Evolutionary conservation across 1,284 basidiomycete species (phyloP).

Genomic region (Ceratobasidium sp.): DNA sequence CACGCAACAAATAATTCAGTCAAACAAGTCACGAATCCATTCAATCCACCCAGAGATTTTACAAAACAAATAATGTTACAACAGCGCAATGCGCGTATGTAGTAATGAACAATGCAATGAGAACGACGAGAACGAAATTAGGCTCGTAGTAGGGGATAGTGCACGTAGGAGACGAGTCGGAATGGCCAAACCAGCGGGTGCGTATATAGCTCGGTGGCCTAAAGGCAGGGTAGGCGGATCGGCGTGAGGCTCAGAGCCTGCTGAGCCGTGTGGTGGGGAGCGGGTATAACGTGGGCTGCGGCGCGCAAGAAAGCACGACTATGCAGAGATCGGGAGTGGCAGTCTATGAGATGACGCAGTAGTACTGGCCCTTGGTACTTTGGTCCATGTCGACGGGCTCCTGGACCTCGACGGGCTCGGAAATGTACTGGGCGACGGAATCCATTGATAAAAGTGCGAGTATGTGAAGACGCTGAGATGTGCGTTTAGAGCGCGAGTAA

Average conservation of each 20-base stretch:
- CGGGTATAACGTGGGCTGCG: not conserved
- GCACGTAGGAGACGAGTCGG: not conserved
- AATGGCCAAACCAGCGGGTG: too few species aligned
- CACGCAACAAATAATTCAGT: not conserved
- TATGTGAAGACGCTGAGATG: not conserved
- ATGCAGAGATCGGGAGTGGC: too few species aligned
- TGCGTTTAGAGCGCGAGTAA: not conserved
- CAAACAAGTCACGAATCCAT: not conserved
- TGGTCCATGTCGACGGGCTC: constrained; percentile 1
- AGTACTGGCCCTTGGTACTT: not conserved
- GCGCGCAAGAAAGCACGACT: too few species aligned
- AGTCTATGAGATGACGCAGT: not conserved
- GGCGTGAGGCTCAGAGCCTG: not conserved
- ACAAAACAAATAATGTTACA: not conserved
- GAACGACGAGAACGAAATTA: not conserved
- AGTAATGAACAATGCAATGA: constrained; percentile 1
- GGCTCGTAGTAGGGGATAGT: not conserved
- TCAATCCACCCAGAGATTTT: not conserved
- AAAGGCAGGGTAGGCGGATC: too few species aligned
- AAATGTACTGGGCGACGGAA: not conserved
- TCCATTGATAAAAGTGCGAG: not conserved
- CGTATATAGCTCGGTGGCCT: not conserved
- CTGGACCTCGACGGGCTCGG: not conserved
- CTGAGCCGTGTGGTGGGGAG: not conserved
- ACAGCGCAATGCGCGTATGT: not conserved